Evolutionary conservation across 306 rosid genomes (phyloP).

Genomic region (Cucumis melo): DNA sequence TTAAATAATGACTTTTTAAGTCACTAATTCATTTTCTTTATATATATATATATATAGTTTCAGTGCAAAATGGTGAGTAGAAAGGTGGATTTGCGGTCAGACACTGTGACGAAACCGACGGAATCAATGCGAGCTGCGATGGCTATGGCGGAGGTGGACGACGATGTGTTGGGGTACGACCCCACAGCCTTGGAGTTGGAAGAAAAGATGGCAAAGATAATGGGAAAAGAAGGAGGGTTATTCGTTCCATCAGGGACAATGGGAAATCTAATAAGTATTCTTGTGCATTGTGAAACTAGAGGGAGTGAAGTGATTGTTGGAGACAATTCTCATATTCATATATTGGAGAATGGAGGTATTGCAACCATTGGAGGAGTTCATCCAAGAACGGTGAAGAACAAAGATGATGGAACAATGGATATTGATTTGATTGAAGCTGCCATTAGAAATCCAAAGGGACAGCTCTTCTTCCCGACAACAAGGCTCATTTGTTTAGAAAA

Average conservation of each 20-base stretch:
- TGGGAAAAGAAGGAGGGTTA: constrained; percentile 75
- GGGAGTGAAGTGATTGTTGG: constrained; percentile 96
- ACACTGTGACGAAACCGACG: constrained; percentile 80
- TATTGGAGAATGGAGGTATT: constrained; percentile 86
- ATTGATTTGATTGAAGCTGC: constrained; percentile 57
- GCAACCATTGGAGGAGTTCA: constrained; percentile 89
- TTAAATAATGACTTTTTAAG: background rate
- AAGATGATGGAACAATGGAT: constrained; percentile 83
- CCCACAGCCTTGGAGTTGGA: constrained; percentile 59
- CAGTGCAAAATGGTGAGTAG: constrained; percentile 36
- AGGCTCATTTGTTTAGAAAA: constrained; percentile 91
- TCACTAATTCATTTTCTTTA: background rate
- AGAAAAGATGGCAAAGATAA: constrained; percentile 54
- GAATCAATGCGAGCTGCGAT: constrained; percentile 73
- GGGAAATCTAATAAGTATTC: constrained; percentile 87
- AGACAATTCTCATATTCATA: constrained; percentile 53
- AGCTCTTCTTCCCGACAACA: constrained; percentile 59
- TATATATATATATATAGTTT: background rate
- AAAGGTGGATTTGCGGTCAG: constrained; percentile 76
- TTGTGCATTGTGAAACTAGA: constrained; percentile 70
- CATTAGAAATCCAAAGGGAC: constrained; percentile 55
- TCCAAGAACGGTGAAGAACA: constrained; percentile 55
- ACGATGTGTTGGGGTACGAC: constrained; percentile 34
- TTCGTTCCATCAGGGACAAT: constrained; percentile 94
- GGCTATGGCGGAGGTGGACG: constrained; percentile 80